Percentiles rank a stretch among this genome's conserved stretches.
phyloP scores from a whole-genome alignment of 2,329 filamentous ascomycete species.

The Alternaria novae-zelandiae region DNA sequence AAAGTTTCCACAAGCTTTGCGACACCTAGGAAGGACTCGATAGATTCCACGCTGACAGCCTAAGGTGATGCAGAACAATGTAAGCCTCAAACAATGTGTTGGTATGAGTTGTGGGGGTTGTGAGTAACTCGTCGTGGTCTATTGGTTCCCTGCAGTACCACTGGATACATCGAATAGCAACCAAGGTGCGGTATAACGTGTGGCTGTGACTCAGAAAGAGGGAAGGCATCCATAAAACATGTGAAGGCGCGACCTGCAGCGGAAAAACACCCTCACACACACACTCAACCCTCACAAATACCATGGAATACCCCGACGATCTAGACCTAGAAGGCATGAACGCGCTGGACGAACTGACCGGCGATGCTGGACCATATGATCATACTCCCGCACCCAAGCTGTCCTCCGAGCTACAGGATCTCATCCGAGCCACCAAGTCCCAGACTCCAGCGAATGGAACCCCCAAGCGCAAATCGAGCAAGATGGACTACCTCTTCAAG shows the following conservation, averaged over 20 bases:
- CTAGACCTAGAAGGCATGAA: background rate
- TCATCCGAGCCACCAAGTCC: background rate
- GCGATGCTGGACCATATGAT: background rate
- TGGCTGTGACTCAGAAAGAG: background rate
- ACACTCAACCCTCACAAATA: background rate
- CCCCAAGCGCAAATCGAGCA: background rate
- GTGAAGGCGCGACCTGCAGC: background rate
- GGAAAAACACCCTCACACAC: background rate
- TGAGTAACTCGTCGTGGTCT: background rate
- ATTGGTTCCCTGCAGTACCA: background rate
- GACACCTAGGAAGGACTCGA: background rate
- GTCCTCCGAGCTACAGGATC: background rate
- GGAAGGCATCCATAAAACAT: background rate
- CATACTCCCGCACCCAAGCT: background rate
- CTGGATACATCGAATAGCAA: background rate
- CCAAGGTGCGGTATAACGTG: background rate
- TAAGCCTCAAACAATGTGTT: background rate
- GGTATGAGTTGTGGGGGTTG: background rate
- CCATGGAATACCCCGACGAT: background rate
- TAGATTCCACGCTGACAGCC: background rate
- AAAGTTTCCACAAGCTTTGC: background rate
- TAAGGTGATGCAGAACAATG: background rate
- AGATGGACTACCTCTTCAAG: background rate
- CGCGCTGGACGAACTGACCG: background rate
- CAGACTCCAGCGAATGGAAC: background rate